Conservation (phyloP, 257 asterid genomes). For the Scutellaria barbata region DNA sequence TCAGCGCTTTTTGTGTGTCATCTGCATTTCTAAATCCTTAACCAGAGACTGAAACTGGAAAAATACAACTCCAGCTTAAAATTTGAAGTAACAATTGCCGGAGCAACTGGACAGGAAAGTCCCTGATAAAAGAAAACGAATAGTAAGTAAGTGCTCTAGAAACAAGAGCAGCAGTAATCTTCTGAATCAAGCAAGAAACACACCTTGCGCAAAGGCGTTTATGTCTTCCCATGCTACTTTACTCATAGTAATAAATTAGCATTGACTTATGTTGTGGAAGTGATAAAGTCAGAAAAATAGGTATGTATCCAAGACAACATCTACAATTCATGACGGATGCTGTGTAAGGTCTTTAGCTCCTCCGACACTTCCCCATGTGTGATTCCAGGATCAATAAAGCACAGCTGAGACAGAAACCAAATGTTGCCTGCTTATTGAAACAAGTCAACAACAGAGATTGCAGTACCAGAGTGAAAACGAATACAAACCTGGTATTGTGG, state of each 20-base stretch:
- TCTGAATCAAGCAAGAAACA: too few relatives aligned
- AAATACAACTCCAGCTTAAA: not conserved
- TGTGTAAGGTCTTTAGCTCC: constrained; percentile 63
- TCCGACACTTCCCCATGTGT: constrained; percentile 73
- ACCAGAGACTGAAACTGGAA: not conserved
- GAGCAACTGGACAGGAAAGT: not conserved
- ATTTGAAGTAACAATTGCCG: not conserved
- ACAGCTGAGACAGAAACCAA: constrained; percentile 53
- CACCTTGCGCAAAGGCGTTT: not conserved
- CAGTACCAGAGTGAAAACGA: constrained; percentile 13
- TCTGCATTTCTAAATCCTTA: not conserved
- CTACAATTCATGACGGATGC: constrained; percentile 63
- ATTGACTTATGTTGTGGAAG: not conserved
- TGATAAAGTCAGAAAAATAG: not conserved
- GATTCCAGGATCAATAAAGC: constrained; percentile 79
- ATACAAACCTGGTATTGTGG: constrained; percentile 72
- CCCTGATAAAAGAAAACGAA: not conserved
- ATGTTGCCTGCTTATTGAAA: constrained; percentile 5
- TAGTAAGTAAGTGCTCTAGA: too few relatives aligned
- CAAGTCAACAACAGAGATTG: not conserved
- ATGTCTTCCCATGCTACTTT: not conserved
- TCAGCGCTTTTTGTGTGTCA: not conserved
- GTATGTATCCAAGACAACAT: not conserved
- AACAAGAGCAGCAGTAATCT: too few relatives aligned
- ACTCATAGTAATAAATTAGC: constrained; percentile 9